A percentile compares a stretch with the other conserved stretches of the same genome.
These are phyloP conservation scores for Glaciozyma antarctica DNA, from an alignment of 768 basidiomycete species.

Conservation along the genomic window DNA sequence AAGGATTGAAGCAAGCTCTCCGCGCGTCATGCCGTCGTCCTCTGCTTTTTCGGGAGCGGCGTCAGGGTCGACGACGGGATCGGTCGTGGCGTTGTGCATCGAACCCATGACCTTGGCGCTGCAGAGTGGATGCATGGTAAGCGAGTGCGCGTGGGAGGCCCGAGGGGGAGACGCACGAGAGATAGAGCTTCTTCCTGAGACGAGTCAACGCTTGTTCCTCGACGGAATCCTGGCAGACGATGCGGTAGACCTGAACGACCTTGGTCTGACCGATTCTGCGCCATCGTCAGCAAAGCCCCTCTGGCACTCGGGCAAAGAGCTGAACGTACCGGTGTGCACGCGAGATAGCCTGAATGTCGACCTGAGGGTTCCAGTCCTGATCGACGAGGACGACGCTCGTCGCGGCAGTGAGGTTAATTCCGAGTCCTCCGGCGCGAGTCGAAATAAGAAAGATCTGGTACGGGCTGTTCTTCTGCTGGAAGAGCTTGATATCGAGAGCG, in stretches of 20 bases:
- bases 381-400: slow-evolving; percentile 41
- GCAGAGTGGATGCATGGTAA: neutral
- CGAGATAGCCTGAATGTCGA: slow-evolving; percentile 39
- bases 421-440: slow-evolving; percentile 71
- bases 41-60: slow-evolving; percentile 30
- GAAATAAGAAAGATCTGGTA: slow-evolving; percentile 75
- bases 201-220: slow-evolving; percentile 69
- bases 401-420: slow-evolving; percentile 59
- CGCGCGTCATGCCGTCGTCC: slow-evolving; percentile 34
- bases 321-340: slow-evolving; percentile 38
- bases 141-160: neutral
- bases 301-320: no score
- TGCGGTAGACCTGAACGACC: slow-evolving; percentile 58
- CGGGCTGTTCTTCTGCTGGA: slow-evolving; percentile 56
- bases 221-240: slow-evolving; percentile 58
- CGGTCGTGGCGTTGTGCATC: slow-evolving; percentile 28
- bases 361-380: slow-evolving; percentile 38
- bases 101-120: slow-evolving; percentile 52
- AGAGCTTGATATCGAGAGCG: slow-evolving; percentile 53
- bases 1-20: slow-evolving; percentile 51
- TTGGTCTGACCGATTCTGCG: slow-evolving; percentile 58
- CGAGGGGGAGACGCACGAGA: slow-evolving; percentile 39
- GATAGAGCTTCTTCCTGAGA: slow-evolving; percentile 60
- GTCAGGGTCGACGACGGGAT: neutral
- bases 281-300: no score